phyloP scores from a whole-genome alignment of 176 grass and related monocot species.

The Hsuehochloa calcarea region DNA sequence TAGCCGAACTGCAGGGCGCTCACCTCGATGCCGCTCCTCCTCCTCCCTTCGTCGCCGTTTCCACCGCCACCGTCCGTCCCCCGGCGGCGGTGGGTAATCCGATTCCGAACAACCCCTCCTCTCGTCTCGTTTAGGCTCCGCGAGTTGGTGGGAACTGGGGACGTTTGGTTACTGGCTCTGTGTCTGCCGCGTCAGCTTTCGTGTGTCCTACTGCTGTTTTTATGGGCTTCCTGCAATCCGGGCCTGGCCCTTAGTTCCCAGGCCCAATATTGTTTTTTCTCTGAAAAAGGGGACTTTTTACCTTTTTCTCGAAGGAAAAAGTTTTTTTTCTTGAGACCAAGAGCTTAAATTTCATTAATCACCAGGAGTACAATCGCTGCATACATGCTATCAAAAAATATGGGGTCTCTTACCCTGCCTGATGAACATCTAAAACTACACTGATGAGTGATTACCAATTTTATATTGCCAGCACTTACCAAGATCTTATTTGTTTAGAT shows the following conservation, averaged over 20 bases:
- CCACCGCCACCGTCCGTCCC: constrained; percentile 1
- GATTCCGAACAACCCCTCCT: background rate
- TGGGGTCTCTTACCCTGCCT: too few species aligned
- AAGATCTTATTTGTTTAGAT: too few species aligned
- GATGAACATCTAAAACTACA: too few species aligned
- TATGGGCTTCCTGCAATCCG: background rate
- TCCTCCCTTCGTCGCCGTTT: constrained; percentile 42
- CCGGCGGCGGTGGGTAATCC: constrained; percentile 19
- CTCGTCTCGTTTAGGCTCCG: background rate
- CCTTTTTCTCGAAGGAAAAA: too few species aligned
- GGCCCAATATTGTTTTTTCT: background rate
- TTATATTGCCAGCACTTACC: too few species aligned
- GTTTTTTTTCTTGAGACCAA: too few species aligned
- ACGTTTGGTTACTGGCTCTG: background rate
- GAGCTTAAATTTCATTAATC: too few species aligned
- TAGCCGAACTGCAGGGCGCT: constrained; percentile 74
- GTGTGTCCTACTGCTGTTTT: background rate
- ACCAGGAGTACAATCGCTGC: too few species aligned
- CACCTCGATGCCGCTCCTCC: constrained; percentile 75
- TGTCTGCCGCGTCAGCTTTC: constrained; percentile 20
- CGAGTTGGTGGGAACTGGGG: constrained; percentile 28
- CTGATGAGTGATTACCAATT: too few species aligned
- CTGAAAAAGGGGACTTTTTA: too few species aligned
- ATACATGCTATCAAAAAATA: too few species aligned
- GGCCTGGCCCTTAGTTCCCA: background rate